A percentile compares a stretch with the other conserved stretches of the same genome.
Conservation (phyloP, 2,329 filamentous ascomycete genomes). For the Nannizzia gypsea region DNA sequence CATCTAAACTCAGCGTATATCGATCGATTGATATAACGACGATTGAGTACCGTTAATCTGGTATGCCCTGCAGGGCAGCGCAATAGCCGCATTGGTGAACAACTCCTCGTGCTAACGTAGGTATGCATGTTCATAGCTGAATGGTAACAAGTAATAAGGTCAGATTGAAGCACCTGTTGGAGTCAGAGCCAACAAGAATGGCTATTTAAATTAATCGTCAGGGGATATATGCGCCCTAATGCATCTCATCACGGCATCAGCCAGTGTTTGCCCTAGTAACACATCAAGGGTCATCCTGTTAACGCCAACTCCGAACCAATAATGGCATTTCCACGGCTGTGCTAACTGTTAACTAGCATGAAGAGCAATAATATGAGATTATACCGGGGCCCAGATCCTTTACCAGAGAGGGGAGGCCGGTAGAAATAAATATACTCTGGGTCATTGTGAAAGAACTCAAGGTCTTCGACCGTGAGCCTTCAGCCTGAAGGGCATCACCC, state of each 20-base stretch:
- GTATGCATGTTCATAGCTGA: not conserved
- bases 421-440: not conserved
- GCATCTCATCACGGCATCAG: not conserved
- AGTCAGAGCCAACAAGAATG: not conserved
- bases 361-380: not conserved
- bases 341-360: not conserved
- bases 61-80: not conserved
- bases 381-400: not conserved
- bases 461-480: not conserved
- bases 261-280: not conserved
- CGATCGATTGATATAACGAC: too few relatives aligned
- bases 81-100: not conserved
- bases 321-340: not conserved
- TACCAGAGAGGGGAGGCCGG: not conserved
- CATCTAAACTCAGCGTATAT: too few relatives aligned
- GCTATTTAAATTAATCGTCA: not conserved
- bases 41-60: too few relatives aligned
- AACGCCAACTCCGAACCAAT: not conserved
- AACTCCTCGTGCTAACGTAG: not conserved
- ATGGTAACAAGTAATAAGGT: not conserved
- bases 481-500: not conserved
- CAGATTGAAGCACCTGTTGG: not conserved
- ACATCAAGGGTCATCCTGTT: not conserved
- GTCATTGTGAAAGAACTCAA: not conserved
- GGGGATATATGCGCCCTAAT: not conserved